A percentile compares a stretch with the other conserved stretches of the same genome.
Evolutionary conservation across 2,329 filamentous ascomycete genomes (phyloP).

Genomic region (Harringtonia lauricola): DNA sequence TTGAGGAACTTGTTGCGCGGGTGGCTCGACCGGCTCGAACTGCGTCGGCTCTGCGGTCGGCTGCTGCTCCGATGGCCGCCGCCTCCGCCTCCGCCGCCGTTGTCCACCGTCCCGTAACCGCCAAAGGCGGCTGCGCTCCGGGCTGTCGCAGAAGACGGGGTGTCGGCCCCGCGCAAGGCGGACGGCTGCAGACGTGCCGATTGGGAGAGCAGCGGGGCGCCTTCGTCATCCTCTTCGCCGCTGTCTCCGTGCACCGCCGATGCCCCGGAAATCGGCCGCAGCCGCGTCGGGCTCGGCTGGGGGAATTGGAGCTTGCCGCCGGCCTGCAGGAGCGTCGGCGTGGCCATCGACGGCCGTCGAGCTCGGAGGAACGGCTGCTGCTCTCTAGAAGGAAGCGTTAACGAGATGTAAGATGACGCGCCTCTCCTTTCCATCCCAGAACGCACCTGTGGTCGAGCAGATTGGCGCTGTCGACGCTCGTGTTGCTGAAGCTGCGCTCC

Average conservation of each 20-base stretch:
- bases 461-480: constrained; percentile 80
- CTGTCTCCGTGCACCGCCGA: constrained; percentile 18
- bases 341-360: constrained; percentile 42
- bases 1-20: constrained; percentile 19
- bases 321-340: constrained; percentile 6
- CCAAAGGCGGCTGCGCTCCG: constrained; percentile 8
- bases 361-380: constrained; percentile 50
- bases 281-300: constrained; percentile 16
- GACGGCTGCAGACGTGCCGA: constrained; percentile 14
- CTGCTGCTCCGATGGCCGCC: constrained; percentile 24
- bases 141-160: constrained; percentile 26
- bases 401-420: too few species aligned
- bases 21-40: constrained; percentile 41
- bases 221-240: constrained; percentile 37
- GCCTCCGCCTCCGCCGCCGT: constrained; percentile 28
- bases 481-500: constrained; percentile 58
- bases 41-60: constrained; percentile 27
- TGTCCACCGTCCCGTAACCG: constrained; percentile 8
- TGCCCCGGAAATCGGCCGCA: constrained; percentile 13
- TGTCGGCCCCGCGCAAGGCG: constrained; percentile 15
- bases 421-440: neutral
- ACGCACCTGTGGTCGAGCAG: constrained; percentile 74
- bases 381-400: constrained; percentile 20
- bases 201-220: constrained; percentile 40
- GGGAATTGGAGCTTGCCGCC: constrained; percentile 13